Evolutionary conservation across 2,329 filamentous ascomycete genomes (phyloP).

Genomic region (Onygena corvina): DNA sequence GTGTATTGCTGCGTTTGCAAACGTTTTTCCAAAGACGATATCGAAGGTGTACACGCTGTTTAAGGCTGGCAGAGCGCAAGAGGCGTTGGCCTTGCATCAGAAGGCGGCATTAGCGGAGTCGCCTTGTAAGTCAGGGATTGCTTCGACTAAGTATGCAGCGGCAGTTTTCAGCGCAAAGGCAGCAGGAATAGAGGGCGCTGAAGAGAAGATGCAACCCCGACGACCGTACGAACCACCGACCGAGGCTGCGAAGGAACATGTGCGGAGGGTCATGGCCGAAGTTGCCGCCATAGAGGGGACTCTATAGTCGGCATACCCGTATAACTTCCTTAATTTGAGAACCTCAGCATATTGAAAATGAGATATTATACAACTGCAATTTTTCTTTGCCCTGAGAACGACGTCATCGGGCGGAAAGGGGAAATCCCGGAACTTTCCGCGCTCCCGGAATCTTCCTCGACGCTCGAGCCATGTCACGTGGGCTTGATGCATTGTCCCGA

Average conservation of each 20-base stretch:
- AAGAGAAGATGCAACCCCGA: constrained; percentile 47
- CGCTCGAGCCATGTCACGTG: constrained; percentile 4
- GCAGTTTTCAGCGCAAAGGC: constrained; percentile 46
- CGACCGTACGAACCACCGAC: constrained; percentile 46
- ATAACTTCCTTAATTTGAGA: too few species aligned
- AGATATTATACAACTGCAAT: too few species aligned
- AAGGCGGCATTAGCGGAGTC: constrained; percentile 54
- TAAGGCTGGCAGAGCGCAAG: constrained; percentile 43
- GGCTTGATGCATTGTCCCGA: background rate
- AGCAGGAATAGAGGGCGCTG: constrained; percentile 50
- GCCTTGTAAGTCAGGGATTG: constrained; percentile 54
- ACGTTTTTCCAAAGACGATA: constrained; percentile 46
- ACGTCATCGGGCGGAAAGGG: background rate
- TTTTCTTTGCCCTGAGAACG: too few species aligned
- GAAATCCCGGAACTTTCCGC: constrained; percentile 1
- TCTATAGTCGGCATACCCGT: constrained; percentile 1
- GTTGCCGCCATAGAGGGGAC: constrained; percentile 32
- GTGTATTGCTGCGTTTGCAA: constrained; percentile 47
- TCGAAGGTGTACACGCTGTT: constrained; percentile 51
- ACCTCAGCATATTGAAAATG: too few species aligned
- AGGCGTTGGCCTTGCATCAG: constrained; percentile 50
- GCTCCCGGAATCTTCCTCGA: constrained; percentile 3
- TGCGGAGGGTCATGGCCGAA: constrained; percentile 31
- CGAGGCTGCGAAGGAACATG: constrained; percentile 35
- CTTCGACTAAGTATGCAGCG: constrained; percentile 56